Conservation (phyloP, 306 rosid genomes). For the Casuarina cunninghamiana region DNA sequence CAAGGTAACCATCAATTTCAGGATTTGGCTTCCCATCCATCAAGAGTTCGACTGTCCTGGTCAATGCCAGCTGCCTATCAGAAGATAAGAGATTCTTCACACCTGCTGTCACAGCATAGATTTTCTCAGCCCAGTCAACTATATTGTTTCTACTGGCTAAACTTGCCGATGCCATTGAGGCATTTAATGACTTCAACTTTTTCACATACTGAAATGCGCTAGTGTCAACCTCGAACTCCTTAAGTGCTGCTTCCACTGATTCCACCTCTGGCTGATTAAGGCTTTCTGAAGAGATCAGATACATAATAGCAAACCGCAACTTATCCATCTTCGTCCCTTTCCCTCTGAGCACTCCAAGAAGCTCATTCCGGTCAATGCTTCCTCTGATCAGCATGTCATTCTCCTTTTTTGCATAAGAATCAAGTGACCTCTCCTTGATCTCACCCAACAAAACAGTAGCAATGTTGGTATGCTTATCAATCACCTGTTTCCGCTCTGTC, state of each 20-base stretch:
- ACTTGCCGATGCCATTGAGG: slow-evolving; percentile 76
- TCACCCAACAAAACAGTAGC: slow-evolving; percentile 91
- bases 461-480: slow-evolving; percentile 94
- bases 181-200: slow-evolving; percentile 87
- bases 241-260: slow-evolving; percentile 80
- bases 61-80: slow-evolving; percentile 89
- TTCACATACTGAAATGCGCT: slow-evolving; percentile 95
- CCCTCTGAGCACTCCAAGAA: slow-evolving; percentile 67
- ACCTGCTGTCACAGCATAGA: slow-evolving; percentile 96
- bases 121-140: slow-evolving; percentile 98
- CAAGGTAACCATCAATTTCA: slow-evolving; percentile 72
- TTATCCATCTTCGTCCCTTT: slow-evolving; percentile 89
- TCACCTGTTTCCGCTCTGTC: slow-evolving; percentile 90
- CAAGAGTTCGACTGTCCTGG: slow-evolving; percentile 91
- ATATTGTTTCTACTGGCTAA: slow-evolving; percentile 91
- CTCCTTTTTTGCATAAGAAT: slow-evolving; percentile 90
- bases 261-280: slow-evolving; percentile 82
- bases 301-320: slow-evolving; percentile 90
- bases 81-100: slow-evolving; percentile 84
- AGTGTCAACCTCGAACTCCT: slow-evolving; percentile 78
- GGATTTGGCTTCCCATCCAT: slow-evolving; percentile 96
- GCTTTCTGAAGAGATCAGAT: slow-evolving; percentile 78
- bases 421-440: slow-evolving; percentile 95
- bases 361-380: slow-evolving; percentile 78
- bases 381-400: slow-evolving; percentile 91